A percentile compares a stretch with the other conserved stretches of the same genome.
These are phyloP conservation scores for Leccinum broughii DNA, from an alignment of 768 basidiomycete species.

Conservation along the genomic window DNA sequence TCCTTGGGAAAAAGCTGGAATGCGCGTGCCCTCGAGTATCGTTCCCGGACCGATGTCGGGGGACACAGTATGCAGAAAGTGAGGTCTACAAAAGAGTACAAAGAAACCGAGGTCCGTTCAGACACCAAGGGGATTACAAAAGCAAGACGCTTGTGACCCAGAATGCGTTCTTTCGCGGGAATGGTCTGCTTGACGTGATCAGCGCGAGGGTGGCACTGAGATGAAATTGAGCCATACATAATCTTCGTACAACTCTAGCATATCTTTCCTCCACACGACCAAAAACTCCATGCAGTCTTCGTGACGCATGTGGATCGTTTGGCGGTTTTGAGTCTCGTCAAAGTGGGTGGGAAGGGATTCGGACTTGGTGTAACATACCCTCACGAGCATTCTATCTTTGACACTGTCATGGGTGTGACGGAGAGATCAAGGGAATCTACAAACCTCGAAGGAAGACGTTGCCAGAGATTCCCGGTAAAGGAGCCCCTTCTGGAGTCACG, in stretches of 20 bases:
- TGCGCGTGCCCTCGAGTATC: conserved; percentile 43
- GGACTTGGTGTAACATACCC: conserved; percentile 62
- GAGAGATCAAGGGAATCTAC: conserved; percentile 10
- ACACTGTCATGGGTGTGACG: conserved; percentile 16
- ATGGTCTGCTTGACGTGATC: conserved; percentile 43
- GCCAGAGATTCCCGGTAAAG: conserved; percentile 36
- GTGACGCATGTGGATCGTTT: conserved; percentile 56
- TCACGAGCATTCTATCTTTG: conserved; percentile 88
- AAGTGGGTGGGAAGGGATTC: conserved; percentile 52
- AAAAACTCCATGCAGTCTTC: conserved; percentile 82
- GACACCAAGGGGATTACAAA: conserved; percentile 74
- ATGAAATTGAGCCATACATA: conserved; percentile 55
- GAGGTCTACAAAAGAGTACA: conserved; percentile 87
- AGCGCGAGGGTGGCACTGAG: background rate
- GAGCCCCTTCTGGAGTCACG: conserved; percentile 40
- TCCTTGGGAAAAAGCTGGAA: conserved; percentile 52
- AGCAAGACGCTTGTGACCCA: conserved; percentile 74
- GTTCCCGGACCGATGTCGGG: conserved; percentile 46
- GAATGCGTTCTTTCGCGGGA: conserved; percentile 67
- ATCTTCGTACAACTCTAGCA: conserved; percentile 83
- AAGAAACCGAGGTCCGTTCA: conserved; percentile 64
- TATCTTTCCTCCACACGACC: conserved; percentile 78
- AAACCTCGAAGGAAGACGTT: conserved; percentile 77
- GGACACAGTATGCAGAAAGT: conserved; percentile 76
- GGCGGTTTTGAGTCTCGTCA: conserved; percentile 68